Percentiles rank a stretch among this genome's conserved stretches.
phyloP scores from a whole-genome alignment of 257 asterid species.

The Nicotiana obtusifolia region DNA sequence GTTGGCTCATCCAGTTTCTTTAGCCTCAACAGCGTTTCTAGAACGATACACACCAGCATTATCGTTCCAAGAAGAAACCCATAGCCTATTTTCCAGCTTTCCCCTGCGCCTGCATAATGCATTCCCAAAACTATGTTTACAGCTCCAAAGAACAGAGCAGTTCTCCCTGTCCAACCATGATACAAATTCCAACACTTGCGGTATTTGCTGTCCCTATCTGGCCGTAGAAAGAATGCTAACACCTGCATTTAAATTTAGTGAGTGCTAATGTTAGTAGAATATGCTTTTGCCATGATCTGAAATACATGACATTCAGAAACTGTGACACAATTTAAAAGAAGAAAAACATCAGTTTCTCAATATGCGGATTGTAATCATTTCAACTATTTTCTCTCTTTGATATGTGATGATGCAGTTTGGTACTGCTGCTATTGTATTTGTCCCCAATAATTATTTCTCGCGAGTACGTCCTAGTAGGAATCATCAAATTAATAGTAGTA shows the following conservation, averaged over 20 bases:
- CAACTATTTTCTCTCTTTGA: no score
- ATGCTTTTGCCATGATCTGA: neutral
- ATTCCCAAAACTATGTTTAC: conserved; percentile 67
- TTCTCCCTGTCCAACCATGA: conserved; percentile 74
- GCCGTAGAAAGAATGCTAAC: conserved; percentile 68
- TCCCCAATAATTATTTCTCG: no score
- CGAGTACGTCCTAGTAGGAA: no score
- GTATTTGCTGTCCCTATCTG: conserved; percentile 60
- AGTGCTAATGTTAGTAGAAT: neutral
- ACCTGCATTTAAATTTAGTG: conserved; percentile 29
- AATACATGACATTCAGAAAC: neutral
- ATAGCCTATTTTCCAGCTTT: conserved; percentile 61
- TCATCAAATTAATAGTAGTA: no score
- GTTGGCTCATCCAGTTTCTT: conserved; percentile 33
- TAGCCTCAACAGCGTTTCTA: conserved; percentile 56
- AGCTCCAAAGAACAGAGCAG: conserved; percentile 66
- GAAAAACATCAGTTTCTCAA: no score
- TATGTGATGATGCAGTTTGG: no score
- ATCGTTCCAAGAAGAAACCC: conserved; percentile 55
- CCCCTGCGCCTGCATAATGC: conserved; percentile 60
- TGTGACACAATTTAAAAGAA: neutral
- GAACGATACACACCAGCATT: conserved; percentile 41
- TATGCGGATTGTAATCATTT: no score
- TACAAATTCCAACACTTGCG: conserved; percentile 68
- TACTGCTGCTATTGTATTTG: no score